phyloP scores from a whole-genome alignment of 2,329 filamentous ascomycete genomes.

The Clonostachys sp. region DNA sequence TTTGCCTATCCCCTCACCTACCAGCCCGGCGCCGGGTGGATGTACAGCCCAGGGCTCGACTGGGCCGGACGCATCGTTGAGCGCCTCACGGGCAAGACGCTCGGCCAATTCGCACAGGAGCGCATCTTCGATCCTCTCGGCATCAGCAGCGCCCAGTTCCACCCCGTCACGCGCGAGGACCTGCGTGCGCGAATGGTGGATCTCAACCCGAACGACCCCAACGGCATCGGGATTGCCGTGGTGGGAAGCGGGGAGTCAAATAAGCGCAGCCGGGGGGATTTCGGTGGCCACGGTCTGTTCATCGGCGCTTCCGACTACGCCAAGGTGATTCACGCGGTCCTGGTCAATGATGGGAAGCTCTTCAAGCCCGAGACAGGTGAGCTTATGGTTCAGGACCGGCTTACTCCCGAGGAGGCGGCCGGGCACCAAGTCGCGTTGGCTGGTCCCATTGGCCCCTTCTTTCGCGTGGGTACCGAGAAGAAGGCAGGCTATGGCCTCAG shows the following conservation, averaged over 20 bases:
- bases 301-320: conserved; percentile 31
- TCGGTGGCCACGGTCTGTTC: conserved; percentile 38
- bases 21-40: conserved; percentile 46
- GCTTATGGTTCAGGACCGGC: conserved; percentile 41
- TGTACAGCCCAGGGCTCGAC: conserved; percentile 43
- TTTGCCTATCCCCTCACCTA: conserved; percentile 39
- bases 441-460: conserved; percentile 23
- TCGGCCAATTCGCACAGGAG: conserved; percentile 36
- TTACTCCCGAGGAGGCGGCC: conserved; percentile 20
- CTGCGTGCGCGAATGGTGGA: conserved; percentile 27
- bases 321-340: conserved; percentile 37
- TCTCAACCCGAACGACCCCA: conserved; percentile 28
- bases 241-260: conserved; percentile 26
- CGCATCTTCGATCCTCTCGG: conserved; percentile 38
- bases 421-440: conserved; percentile 18
- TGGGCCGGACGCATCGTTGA: conserved; percentile 50
- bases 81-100: conserved; percentile 29
- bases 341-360: conserved; percentile 42
- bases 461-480: conserved; percentile 24
- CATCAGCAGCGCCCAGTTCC: conserved; percentile 29
- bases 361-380: conserved; percentile 33
- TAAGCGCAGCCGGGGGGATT: conserved; percentile 23
- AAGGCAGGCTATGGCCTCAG: conserved; percentile 33
- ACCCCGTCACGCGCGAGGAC: conserved; percentile 26
- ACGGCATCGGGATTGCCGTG: conserved; percentile 23